Base-by-base conservation (phyloP, 352 stramenopile species). In the Thraustotheca clavata region DNA sequence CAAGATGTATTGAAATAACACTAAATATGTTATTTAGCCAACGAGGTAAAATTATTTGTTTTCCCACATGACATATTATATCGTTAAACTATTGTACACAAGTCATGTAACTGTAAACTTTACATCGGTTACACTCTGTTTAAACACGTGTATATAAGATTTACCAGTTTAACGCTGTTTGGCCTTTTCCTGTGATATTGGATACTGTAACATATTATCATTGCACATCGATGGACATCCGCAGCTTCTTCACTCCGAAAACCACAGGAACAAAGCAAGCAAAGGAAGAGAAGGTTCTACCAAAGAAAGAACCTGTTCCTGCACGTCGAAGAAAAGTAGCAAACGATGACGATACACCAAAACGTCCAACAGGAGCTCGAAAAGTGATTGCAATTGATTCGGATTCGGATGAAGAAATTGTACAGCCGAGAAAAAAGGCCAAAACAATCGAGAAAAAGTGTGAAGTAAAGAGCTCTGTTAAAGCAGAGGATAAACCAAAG, bases 191-290 rank as follows among this genome's bases (percentile, higher is more conserved):
- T 24, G 2, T 27, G 20, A 47, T 5, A 27, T 47, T 67, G 33
- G 40, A 33, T 33, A 12, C 32, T 27, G 14, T 29, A 22, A 38
- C 27, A 32, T 4, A 27, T 24, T 3, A 2, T 29, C 20, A 26
- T 59, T n/a, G n/a, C n/a, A n/a, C n/a, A n/a, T n/a, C n/a, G n/a
- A 88, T 94, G 85, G 85, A 94, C 72, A 94, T 94, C 65, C 83
- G 85, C 52, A 82, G 79, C 60, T 94, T 94, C 62, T 94, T 94
- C 69, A 57, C 76, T 59, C 76, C 87, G 54, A 80, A 84, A 50
- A 59, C 33, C 6, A 12, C 54, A 12, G 18, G 22, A 12, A 34
- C 50, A 38, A 14, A 22, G 12, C 49, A 62, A 22, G 14, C 34
- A 16, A 24, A 16, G n/a, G 12, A 43, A 22, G 52, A 32, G 35